These are phyloP conservation scores for Solanum neorickii DNA, from an alignment of 257 asterid genomes.

Conservation along the genomic window DNA sequence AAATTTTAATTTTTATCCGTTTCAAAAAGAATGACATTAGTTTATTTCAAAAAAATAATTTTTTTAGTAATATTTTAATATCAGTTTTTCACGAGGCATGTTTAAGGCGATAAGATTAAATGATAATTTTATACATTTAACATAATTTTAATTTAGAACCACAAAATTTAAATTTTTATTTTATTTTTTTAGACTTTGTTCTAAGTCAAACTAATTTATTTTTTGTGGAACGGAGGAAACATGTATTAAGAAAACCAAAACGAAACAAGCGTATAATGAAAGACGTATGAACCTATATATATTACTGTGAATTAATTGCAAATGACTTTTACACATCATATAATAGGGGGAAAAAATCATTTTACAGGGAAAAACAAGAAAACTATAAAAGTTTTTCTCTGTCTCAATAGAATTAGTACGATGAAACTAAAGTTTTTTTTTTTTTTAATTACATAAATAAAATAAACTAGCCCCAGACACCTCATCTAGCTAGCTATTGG, in stretches of 20 bases:
- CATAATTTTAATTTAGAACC: too few species aligned
- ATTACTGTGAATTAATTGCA: rapidly evolving
- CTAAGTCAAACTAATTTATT: too few species aligned
- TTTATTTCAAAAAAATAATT: too few species aligned
- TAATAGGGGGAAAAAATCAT: neutral
- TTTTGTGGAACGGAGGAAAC: rapidly evolving
- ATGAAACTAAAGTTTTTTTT: neutral
- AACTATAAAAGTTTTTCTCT: neutral
- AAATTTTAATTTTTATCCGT: too few species aligned
- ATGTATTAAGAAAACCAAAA: neutral
- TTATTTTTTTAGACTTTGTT: too few species aligned
- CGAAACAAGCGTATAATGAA: neutral
- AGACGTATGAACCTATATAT: neutral
- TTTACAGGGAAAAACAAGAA: neutral
- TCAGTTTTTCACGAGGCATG: too few species aligned
- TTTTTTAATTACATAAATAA: neutral
- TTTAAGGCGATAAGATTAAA: too few species aligned
- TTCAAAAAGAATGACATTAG: too few species aligned
- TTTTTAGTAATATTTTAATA: too few species aligned
- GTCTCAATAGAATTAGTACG: neutral
- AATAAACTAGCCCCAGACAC: neutral
- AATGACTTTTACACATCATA: neutral
- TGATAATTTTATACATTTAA: too few species aligned
- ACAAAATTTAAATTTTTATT: too few species aligned
- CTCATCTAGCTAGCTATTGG: neutral